Base-by-base conservation (phyloP, 148 eudicot genomes). In the Rhododendron ferrugineum region DNA sequence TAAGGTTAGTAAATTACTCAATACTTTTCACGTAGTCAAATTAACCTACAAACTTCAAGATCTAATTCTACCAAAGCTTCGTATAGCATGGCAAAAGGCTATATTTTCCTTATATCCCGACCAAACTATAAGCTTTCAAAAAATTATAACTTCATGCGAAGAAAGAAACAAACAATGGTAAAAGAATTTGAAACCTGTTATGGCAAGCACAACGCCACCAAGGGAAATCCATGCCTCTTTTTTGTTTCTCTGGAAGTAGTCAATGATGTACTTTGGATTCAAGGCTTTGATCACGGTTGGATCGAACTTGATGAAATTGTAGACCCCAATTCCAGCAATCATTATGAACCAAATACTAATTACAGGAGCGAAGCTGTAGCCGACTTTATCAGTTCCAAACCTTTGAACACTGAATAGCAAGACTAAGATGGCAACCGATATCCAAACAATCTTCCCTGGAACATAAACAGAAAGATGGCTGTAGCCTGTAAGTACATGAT, bases 361-460 rank as follows among this genome's bases (percentile, higher is more conserved):
- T 26, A 89, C 79, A 0, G 90, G 90, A 15, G 89, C 89, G 28
- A 89, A 89, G 73, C 50, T 82, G 78, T 89, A 89, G 26, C 90
- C 90, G 5, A 89, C 89, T 87, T 87, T 87, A 66, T 87, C 90
- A 0, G 90, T 89, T 82, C 90, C 90, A 23, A 89, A 83, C 80
- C 90, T 79, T 85, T 89, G 90, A 80, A 85, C 44, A 77, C 56
- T 78, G 79, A 87, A 89, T 16, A 87, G 42, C 72, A 72, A 10
- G 50, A 87, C 79, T 52, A 89, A 79, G 58, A 89, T 85, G 2
- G 87, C 87, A 15, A 87, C 89, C 30, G 89, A 87, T 54, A 87
- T 85, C 87, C 89, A 82, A 54, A 87, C 90, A 82, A 89, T 87
- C 80, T 30, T 77, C 52, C 46, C 80, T 77, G 52, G 16, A 44